These are phyloP conservation scores for Lepraria neglecta DNA, from an alignment of 495 filamentous ascomycete genomes.

Conservation along the genomic window DNA sequence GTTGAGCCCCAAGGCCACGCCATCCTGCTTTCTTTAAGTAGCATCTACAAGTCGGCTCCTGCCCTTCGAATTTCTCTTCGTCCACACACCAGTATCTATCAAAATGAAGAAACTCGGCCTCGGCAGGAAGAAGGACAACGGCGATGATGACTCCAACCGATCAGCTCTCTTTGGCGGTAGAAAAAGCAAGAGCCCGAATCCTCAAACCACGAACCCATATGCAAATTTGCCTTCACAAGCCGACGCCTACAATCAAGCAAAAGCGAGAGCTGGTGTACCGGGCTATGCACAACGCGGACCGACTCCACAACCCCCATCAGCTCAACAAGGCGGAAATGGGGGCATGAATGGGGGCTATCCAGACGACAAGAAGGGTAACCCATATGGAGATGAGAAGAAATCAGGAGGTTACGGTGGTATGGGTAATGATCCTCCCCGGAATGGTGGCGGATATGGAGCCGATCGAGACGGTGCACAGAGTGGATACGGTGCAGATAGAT, in stretches of 20 bases:
- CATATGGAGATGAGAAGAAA: not conserved
- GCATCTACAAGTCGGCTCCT: not conserved
- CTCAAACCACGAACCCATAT: conserved; percentile 59
- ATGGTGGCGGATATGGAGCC: conserved; percentile 43
- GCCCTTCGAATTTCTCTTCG: not conserved
- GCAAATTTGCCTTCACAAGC: conserved; percentile 50
- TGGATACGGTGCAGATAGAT: conserved; percentile 61
- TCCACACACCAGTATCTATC: not conserved
- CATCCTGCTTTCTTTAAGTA: not conserved
- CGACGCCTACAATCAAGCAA: conserved; percentile 60
- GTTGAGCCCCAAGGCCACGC: conserved; percentile 4
- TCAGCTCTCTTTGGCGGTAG: conserved; percentile 53
- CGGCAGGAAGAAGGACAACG: conserved; percentile 58
- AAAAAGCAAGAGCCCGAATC: conserved; percentile 54
- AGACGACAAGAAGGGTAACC: conserved; percentile 32
- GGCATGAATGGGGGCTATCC: conserved; percentile 21
- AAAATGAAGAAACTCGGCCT: conserved; percentile 59
- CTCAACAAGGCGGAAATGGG: conserved; percentile 11
- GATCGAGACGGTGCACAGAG: conserved; percentile 57
- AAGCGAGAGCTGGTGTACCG: conserved; percentile 42
- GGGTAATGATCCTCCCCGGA: conserved; percentile 49
- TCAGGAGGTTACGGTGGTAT: conserved; percentile 50
- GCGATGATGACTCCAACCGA: conserved; percentile 52
- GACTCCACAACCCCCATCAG: conserved; percentile 20
- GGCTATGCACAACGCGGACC: conserved; percentile 20